phyloP scores from a whole-genome alignment of 2,329 filamentous ascomycete genomes.

The Diaporthe helianthi region DNA sequence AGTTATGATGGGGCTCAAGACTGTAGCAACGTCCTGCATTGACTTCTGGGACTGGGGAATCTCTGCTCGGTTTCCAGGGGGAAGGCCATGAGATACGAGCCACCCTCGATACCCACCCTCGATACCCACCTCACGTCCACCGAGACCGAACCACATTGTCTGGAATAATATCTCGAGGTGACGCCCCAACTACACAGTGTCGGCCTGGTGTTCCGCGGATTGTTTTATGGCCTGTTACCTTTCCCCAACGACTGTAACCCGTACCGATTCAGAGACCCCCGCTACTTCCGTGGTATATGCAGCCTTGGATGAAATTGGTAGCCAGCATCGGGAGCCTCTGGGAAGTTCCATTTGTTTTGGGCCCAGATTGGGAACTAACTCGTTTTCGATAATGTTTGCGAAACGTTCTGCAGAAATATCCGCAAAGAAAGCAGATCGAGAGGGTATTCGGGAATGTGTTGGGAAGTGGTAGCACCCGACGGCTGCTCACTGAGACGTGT shows the following conservation, averaged over 20 bases:
- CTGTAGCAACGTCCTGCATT: background rate
- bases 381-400: background rate
- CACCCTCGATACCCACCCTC: too few relatives aligned
- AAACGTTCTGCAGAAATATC: background rate
- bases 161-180: too few relatives aligned
- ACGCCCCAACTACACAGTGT: background rate
- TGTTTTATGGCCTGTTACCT: background rate
- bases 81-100: background rate
- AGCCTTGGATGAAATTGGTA: too few relatives aligned
- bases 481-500: background rate
- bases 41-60: background rate
- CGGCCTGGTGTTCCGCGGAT: background rate
- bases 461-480: background rate
- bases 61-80: background rate
- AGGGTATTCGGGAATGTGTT: too few relatives aligned
- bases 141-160: background rate
- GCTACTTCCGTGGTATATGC: background rate
- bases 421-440: background rate
- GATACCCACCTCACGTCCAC: too few relatives aligned
- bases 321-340: background rate
- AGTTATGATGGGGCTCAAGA: background rate
- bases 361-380: background rate
- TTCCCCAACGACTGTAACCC: background rate
- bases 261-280: background rate
- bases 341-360: background rate